These are phyloP conservation scores for Inonotus hispidus DNA, from an alignment of 1,284 basidiomycete species.

Conservation along the genomic window DNA sequence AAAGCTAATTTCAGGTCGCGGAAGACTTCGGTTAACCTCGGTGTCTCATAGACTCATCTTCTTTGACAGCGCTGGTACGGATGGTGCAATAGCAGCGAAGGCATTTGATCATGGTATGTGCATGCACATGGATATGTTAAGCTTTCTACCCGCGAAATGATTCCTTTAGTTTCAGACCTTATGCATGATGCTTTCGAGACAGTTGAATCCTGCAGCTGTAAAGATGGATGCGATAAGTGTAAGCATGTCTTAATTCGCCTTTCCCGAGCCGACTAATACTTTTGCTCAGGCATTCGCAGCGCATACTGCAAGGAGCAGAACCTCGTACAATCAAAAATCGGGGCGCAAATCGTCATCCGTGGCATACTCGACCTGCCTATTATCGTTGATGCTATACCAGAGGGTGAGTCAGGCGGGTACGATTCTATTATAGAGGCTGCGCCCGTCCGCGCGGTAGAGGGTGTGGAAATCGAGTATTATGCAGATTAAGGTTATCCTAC, in stretches of 20 bases:
- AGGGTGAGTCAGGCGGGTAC: constrained; percentile 23
- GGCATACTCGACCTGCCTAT: constrained; percentile 54
- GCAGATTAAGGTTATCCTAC: background rate
- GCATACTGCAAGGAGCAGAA: constrained; percentile 61
- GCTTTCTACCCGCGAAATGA: constrained; percentile 3
- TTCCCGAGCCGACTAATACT: background rate
- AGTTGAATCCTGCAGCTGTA: constrained; percentile 67
- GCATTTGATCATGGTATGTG: constrained; percentile 76
- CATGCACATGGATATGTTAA: background rate
- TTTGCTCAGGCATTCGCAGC: constrained; percentile 53
- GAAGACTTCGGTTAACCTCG: background rate
- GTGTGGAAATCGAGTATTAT: constrained; percentile 43
- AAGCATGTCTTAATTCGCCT: constrained; percentile 25
- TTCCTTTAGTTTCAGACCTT: constrained; percentile 51
- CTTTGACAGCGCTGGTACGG: constrained; percentile 71
- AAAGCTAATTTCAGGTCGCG: background rate
- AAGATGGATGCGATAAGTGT: constrained; percentile 73
- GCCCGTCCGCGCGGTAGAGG: constrained; percentile 41
- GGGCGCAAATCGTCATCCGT: constrained; percentile 65
- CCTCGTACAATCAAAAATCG: constrained; percentile 61
- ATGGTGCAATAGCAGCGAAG: constrained; percentile 68
- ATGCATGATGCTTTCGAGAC: constrained; percentile 57
- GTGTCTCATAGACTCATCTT: constrained; percentile 63
- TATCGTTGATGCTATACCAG: constrained; percentile 40
- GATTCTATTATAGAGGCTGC: constrained; percentile 52